Evolutionary conservation across 495 filamentous ascomycete genomes (phyloP), one percentile per base, ranked within the genome.

Genomic region (Beverwykella pulmonaria): DNA sequence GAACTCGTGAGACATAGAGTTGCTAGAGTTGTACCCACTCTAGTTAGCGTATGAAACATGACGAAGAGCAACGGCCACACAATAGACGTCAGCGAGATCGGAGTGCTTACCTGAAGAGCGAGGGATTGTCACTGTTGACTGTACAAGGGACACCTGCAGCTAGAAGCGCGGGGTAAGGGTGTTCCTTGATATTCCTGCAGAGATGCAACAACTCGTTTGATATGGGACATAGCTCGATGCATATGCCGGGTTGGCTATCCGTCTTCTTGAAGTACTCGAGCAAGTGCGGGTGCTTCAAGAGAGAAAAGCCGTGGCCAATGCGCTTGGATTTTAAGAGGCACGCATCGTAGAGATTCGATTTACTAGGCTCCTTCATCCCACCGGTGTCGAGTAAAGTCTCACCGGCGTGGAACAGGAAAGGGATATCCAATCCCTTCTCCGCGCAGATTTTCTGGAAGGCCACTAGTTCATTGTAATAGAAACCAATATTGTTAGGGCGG

Each of bases 321-420:
- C 76, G 74, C 53, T 75, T 78, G 10, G 71, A 69, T 22, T 75
- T 70, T 1, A 78, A 58, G 7, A 75, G 56, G 1, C 74, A 61
- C 1, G 74, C 61, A 52, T 78, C 76, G 58, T 74, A 78, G 0
- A 78, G 67, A 63, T 78, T 78, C 44, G 75, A 77, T 25, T 78
- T 78, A 10, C 67, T 60, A 1, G 76, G 75, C 29, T 77, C 61
- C 41, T 48, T 59, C 1, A 75, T 76, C 50, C 76, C 76, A 36
- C 76, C 76, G 14, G 74, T 77, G 54, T 78, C 76, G 3, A 78
- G 68, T 39, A 78, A 58, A 1, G 76, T 74, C 59, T 78, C 76
- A n/a, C 76, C 76, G 8, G 76, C 76, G 49, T 78, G 76, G 66
- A 78, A 78, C 61, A 78, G 68, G 71, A 77, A 78, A 1, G 76